Evolutionary conservation across 179 eudicot genomes (phyloP).

Genomic region (Amaranthus tricolor): DNA sequence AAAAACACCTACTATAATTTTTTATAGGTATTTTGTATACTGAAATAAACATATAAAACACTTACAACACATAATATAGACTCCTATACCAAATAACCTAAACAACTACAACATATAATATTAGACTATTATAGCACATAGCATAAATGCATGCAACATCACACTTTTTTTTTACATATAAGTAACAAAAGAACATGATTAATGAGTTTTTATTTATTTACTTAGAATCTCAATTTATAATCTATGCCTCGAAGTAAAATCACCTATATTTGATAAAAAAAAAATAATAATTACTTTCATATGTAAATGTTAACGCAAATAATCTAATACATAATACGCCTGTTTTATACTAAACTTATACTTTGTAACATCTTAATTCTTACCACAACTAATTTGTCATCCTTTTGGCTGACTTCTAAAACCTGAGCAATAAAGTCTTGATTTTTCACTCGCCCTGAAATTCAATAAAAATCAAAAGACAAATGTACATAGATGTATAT

Average conservation of each 20-base stretch:
- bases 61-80: no score
- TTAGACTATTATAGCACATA: no score
- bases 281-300: not conserved
- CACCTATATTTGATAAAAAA: not conserved
- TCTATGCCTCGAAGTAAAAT: no score
- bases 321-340: not conserved
- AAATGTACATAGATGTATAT: not conserved
- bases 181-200: no score
- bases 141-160: no score
- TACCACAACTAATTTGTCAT: slow-evolving; percentile 49
- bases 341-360: not conserved
- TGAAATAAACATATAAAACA: no score
- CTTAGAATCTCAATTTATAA: no score
- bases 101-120: no score
- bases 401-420: slow-evolving; percentile 33
- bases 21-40: no score
- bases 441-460: slow-evolving; percentile 47
- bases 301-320: not conserved
- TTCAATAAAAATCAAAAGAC: not conserved
- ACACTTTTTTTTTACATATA: no score
- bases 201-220: not conserved
- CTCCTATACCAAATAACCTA: no score
- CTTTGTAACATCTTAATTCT: not conserved
- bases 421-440: slow-evolving; percentile 46
- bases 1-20: no score